These are phyloP conservation scores for Crithidia mellificae DNA, from an alignment of 208 protist species.

Conservation along the genomic window DNA sequence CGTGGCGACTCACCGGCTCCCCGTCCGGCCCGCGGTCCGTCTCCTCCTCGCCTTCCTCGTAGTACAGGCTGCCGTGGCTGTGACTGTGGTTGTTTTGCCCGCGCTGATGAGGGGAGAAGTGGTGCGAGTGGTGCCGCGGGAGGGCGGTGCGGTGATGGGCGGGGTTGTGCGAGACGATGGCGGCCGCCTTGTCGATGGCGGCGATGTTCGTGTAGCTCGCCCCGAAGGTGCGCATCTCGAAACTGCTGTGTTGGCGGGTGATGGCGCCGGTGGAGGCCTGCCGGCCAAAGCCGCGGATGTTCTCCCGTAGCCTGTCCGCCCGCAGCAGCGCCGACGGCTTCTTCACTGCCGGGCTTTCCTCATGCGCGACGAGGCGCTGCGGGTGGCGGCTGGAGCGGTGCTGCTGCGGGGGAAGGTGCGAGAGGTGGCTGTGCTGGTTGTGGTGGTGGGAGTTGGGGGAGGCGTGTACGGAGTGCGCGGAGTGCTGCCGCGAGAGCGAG, in stretches of 20 bases:
- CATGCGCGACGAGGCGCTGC: conserved; percentile 5
- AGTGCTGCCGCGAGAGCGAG: not conserved
- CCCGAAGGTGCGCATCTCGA: conserved; percentile 23
- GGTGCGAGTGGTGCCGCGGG: conserved; percentile 1
- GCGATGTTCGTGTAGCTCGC: conserved; percentile 21
- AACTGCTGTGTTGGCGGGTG: conserved; percentile 17
- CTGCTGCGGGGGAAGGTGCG: not conserved
- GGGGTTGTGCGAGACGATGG: not conserved
- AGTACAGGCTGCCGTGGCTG: conserved; percentile 16
- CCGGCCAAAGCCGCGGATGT: conserved; percentile 29
- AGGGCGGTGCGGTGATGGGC: conserved; percentile 2
- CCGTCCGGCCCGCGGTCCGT: not conserved
- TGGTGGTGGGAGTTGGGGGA: not conserved
- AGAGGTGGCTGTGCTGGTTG: not conserved
- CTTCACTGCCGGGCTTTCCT: conserved; percentile 11
- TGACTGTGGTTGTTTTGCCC: not conserved
- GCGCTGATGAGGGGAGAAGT: conserved; percentile 5
- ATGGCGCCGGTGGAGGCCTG: conserved; percentile 1
- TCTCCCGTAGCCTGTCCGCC: conserved; percentile 27
- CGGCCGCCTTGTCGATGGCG: not conserved
- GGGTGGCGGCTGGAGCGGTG: conserved; percentile 12
- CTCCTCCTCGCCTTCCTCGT: conserved; percentile 5
- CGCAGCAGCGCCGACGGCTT: conserved; percentile 16
- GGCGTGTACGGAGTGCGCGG: not conserved
- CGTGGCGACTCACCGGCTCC: not conserved